These are phyloP conservation scores for Pichia heedii DNA, from an alignment of 805 yeast genomes.

Conservation along the genomic window DNA sequence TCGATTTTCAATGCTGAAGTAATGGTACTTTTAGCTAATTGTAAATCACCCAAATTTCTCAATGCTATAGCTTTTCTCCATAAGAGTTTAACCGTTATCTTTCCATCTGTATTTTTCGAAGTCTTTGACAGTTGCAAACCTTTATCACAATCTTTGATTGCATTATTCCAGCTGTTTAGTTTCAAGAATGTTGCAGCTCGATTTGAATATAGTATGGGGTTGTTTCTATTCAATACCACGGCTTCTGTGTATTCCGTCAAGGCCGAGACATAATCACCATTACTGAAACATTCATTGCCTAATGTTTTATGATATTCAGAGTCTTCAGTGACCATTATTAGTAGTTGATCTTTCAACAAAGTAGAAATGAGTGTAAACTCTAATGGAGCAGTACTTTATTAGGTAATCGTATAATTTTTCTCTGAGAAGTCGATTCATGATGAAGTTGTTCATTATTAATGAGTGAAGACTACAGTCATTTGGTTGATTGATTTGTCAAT, in stretches of 20 bases:
- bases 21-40: constrained; percentile 22
- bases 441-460: no score
- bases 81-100: constrained; percentile 35
- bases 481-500: no score
- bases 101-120: constrained; percentile 1
- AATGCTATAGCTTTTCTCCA: constrained; percentile 43
- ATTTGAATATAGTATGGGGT: constrained; percentile 57
- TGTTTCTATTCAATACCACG: constrained; percentile 14
- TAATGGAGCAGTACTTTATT: no score
- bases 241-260: constrained; percentile 41
- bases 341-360: no score
- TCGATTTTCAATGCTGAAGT: constrained; percentile 33
- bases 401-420: no score
- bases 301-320: neutral
- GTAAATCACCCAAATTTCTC: constrained; percentile 25
- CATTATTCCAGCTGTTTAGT: constrained; percentile 38
- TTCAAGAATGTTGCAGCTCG: constrained; percentile 58
- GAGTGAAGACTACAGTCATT: no score
- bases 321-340: neutral
- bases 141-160: constrained; percentile 38
- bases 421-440: no score
- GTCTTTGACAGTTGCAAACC: constrained; percentile 31
- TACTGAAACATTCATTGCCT: constrained; percentile 1
- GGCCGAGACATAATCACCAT: constrained; percentile 1
- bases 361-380: no score